phyloP scores from a whole-genome alignment of 1,139 yeast genomes.

The Protomyces inundatus region DNA sequence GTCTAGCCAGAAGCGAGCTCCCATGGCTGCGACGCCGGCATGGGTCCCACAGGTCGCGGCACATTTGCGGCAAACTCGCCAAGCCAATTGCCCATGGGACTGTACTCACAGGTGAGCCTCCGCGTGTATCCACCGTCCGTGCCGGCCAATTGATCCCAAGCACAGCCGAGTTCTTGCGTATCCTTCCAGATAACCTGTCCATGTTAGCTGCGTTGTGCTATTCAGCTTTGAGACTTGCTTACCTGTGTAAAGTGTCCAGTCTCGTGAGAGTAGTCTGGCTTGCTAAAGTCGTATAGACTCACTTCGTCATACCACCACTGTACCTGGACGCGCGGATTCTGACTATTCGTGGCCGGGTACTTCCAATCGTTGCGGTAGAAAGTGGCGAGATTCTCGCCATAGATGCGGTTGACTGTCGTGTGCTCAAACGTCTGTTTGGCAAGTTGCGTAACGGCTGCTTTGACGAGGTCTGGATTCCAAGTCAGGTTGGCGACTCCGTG shows the following conservation, averaged over 20 bases:
- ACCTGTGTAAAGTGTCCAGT: slow-evolving; percentile 67
- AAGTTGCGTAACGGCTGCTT: slow-evolving; percentile 54
- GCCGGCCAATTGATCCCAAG: slow-evolving; percentile 35
- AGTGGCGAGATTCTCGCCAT: slow-evolving; percentile 68
- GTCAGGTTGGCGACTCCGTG: slow-evolving; percentile 53
- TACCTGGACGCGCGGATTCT: slow-evolving; percentile 49
- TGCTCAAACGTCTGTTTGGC: slow-evolving; percentile 60
- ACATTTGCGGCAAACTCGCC: slow-evolving; percentile 10
- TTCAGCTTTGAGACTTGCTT: slow-evolving; percentile 50
- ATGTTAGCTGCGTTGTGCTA: slow-evolving; percentile 60
- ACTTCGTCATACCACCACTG: slow-evolving; percentile 75
- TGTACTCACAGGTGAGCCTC: slow-evolving; percentile 52
- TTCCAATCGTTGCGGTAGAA: slow-evolving; percentile 45
- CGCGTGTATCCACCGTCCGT: not conserved
- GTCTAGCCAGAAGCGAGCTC: not conserved
- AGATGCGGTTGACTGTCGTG: slow-evolving; percentile 51
- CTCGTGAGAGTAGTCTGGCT: slow-evolving; percentile 38
- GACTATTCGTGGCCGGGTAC: slow-evolving; percentile 40
- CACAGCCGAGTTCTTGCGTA: slow-evolving; percentile 70
- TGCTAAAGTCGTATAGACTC: slow-evolving; percentile 46
- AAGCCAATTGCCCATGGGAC: slow-evolving; percentile 52
- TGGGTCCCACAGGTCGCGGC: not conserved
- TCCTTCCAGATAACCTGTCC: slow-evolving; percentile 71
- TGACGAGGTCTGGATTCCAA: slow-evolving; percentile 56
- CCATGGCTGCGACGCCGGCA: not conserved